phyloP scores from a whole-genome alignment of 2,329 filamentous ascomycete species.

The Arthrobotrys sinensis region DNA sequence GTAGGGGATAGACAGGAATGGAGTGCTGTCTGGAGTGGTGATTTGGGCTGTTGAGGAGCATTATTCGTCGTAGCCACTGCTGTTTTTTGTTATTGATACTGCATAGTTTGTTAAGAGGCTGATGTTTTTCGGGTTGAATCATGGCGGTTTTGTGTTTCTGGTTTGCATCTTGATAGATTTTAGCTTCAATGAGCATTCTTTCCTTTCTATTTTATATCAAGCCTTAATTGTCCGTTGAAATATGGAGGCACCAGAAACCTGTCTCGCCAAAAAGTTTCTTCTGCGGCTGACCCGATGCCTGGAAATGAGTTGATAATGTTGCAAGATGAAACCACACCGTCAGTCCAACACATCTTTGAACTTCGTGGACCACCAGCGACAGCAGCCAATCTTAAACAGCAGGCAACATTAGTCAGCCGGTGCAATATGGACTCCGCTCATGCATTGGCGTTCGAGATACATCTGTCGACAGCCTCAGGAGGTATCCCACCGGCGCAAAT shows the following conservation, averaged over 20 bases:
- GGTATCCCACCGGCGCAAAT: slow-evolving; percentile 32
- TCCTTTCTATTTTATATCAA: background rate
- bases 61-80: background rate
- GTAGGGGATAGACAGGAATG: slow-evolving; percentile 53
- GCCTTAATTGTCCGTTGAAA: background rate
- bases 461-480: background rate
- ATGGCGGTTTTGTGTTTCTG: background rate
- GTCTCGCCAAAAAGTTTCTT: slow-evolving; percentile 3
- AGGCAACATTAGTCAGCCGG: slow-evolving; percentile 41
- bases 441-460: background rate
- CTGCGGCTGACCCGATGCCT: background rate
- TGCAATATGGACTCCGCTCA: slow-evolving; percentile 24
- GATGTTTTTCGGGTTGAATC: background rate
- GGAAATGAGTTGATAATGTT: slow-evolving; percentile 41
- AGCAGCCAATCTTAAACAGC: slow-evolving; percentile 13
- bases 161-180: background rate
- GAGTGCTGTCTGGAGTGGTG: slow-evolving; percentile 54
- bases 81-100: background rate
- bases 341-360: slow-evolving; percentile 30
- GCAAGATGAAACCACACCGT: slow-evolving; percentile 33
- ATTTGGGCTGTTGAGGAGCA: slow-evolving; percentile 32
- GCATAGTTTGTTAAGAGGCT: background rate
- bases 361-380: background rate
- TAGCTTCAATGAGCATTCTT: background rate
- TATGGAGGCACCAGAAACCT: background rate